Base-by-base conservation (phyloP, 1,139 yeast species). In the Blastobotrys elegans region DNA sequence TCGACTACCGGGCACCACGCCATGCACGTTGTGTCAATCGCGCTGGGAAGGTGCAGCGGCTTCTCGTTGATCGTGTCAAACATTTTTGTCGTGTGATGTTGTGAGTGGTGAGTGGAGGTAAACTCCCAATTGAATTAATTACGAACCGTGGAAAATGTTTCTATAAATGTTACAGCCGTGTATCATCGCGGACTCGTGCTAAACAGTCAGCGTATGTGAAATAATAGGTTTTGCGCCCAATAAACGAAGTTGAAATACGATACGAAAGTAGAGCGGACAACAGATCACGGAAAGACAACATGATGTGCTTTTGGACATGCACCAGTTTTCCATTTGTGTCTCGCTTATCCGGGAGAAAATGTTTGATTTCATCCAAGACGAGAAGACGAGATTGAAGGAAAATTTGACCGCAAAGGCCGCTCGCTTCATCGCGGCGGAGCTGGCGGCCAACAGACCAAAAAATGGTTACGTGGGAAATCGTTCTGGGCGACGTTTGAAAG, bases 1-100 rank as follows among this genome's bases (percentile, higher is more conserved):
- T 78, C 79, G 70, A 79, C 73, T 10, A 73, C 67, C 0, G 84
- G 84, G 57, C 82, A 77, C 77, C 82, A 76, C 47, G 72, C 67
- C 46, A 77, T 56, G 43, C 72, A 65, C 43, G 62, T 66, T 1
- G 75, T 73, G 51, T 72, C 72, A 30, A 76, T 53, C 21, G 48
- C 39, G 40, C 56, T 52, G 4, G 65, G 60, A 31, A 61, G 48
- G 4, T 26, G 33, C 29, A 36, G 20, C 3, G 52, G 43, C 49
- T 49, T 53, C 17, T 53, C 56, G 13, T 48, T 50, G 34, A 53
- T 26, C 34, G 40, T 14, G 36, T 33, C 43, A 21, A 44, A 48
- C 42, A 42, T 33, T 21, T n/a, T 4, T 14, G 17, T 24, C 27
- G 27, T 24, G 10, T 6, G 5, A 24, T 24, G 27, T 24, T 24